phyloP scores from a whole-genome alignment of 495 filamentous ascomycete genomes.

The Podospora pseudocomata region DNA sequence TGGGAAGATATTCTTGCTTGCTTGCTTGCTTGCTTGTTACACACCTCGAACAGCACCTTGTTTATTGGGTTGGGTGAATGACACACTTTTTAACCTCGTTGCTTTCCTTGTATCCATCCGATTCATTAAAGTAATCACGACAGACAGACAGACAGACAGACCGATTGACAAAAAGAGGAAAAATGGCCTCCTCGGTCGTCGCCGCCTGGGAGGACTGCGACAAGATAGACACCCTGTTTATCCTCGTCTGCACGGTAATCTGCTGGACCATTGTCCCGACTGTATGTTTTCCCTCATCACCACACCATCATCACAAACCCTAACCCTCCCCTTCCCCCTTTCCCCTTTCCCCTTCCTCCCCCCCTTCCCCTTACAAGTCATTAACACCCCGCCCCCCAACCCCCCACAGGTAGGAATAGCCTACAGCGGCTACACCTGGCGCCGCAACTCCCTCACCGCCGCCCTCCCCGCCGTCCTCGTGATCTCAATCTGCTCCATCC shows the following conservation, averaged over 20 bases:
- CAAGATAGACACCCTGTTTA: constrained; percentile 31
- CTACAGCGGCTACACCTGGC: constrained; percentile 29
- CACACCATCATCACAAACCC: background rate
- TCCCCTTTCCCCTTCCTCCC: no score
- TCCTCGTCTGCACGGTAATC: constrained; percentile 30
- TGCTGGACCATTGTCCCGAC: constrained; percentile 33
- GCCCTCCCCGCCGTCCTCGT: constrained; percentile 27
- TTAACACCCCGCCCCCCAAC: background rate
- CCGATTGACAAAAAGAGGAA: background rate
- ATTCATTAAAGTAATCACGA: background rate
- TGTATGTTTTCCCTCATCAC: constrained; percentile 2
- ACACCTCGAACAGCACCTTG: background rate
- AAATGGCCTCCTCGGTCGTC: constrained; percentile 24
- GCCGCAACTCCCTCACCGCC: constrained; percentile 25
- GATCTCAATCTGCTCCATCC: constrained; percentile 29
- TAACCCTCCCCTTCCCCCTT: no score
- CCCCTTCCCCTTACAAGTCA: background rate
- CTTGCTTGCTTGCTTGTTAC: background rate
- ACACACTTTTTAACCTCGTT: background rate
- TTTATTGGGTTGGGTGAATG: background rate
- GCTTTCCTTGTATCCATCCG: background rate
- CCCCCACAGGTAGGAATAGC: constrained; percentile 27
- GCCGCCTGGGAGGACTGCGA: constrained; percentile 28
- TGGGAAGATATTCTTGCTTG: background rate
- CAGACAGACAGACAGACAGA: background rate